Evolutionary conservation across 2,329 filamentous ascomycete species (phyloP).

Genomic region (Ophiostoma montium): DNA sequence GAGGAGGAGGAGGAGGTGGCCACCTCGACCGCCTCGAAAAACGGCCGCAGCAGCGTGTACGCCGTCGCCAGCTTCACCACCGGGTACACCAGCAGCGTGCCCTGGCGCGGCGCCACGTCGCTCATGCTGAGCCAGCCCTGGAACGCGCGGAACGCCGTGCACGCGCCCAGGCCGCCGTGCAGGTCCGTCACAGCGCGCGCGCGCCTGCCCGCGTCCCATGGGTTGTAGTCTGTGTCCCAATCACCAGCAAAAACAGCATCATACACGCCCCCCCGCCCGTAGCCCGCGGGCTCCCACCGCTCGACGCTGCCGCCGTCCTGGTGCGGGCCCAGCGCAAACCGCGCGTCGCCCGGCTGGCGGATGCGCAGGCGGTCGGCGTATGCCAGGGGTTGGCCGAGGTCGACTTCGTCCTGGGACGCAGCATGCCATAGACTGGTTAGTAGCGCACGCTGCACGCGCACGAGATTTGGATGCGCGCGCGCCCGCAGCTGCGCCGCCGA

Average conservation of each 20-base stretch:
- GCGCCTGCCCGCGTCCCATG: constrained; percentile 63
- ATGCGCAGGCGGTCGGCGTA: constrained; percentile 65
- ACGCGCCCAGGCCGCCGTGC: constrained; percentile 70
- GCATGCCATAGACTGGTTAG: constrained; percentile 46
- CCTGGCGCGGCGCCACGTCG: constrained; percentile 55
- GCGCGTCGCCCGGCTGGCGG: constrained; percentile 53
- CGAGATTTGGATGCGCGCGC: constrained; percentile 48
- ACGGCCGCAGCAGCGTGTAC: constrained; percentile 71
- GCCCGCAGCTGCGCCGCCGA: constrained; percentile 53
- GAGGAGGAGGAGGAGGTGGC: constrained; percentile 5
- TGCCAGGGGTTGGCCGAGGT: constrained; percentile 35
- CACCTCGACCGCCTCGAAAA: constrained; percentile 47
- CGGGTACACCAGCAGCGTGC: constrained; percentile 72
- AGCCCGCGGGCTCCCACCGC: constrained; percentile 58
- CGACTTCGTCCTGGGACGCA: constrained; percentile 16
- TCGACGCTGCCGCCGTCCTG: constrained; percentile 62
- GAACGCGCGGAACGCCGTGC: constrained; percentile 74
- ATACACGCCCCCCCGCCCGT: constrained; percentile 55
- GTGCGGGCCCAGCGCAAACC: constrained; percentile 60
- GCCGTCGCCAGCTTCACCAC: constrained; percentile 60
- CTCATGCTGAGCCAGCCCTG: constrained; percentile 84
- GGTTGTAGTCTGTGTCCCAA: constrained; percentile 74
- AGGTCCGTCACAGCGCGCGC: constrained; percentile 56
- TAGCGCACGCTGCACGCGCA: constrained; percentile 46
- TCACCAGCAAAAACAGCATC: constrained; percentile 54